Conservation (phyloP, 495 filamentous ascomycete genomes). For the Tuber umbilicatum region DNA sequence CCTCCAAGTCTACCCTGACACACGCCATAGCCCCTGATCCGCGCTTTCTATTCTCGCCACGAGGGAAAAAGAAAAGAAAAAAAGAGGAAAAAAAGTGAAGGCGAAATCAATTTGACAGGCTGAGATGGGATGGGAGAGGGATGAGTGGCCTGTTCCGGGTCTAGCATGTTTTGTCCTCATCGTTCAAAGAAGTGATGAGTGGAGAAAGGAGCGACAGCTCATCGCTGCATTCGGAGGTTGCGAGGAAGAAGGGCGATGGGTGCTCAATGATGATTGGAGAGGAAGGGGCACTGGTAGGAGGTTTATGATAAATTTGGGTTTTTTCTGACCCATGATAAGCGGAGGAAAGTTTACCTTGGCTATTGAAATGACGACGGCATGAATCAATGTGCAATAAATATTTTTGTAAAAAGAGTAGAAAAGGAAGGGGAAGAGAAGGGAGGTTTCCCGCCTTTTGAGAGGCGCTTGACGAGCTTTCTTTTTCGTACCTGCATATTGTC, state of each 20-base stretch:
- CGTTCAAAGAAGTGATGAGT: slow-evolving; percentile 11
- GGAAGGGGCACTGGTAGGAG: no score
- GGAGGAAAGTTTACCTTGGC: not conserved
- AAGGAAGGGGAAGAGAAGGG: slow-evolving; percentile 12
- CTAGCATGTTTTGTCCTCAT: slow-evolving; percentile 4
- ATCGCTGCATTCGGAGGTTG: slow-evolving; percentile 10
- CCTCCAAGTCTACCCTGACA: slow-evolving; percentile 17
- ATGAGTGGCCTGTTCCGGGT: slow-evolving; percentile 6
- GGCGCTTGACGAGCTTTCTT: slow-evolving; percentile 9
- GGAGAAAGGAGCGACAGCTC: slow-evolving; percentile 28
- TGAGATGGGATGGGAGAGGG: slow-evolving; percentile 28
- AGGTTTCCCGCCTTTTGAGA: slow-evolving; percentile 9
- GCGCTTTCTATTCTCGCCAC: slow-evolving; percentile 32
- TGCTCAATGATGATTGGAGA: not conserved
- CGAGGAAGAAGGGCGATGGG: not conserved
- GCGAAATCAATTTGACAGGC: slow-evolving; percentile 5
- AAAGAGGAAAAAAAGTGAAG: slow-evolving; percentile 6
- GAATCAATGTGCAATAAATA: slow-evolving; percentile 16
- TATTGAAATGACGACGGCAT: not conserved
- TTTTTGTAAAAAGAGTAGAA: not conserved
- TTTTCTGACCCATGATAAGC: not conserved
- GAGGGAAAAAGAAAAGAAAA: slow-evolving; percentile 35
- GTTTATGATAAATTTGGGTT: slow-evolving; percentile 1
- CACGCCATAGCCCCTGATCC: slow-evolving; percentile 38
- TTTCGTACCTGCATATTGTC: slow-evolving; percentile 37